Percentiles rank a stretch among this genome's conserved stretches.
phyloP scores from a whole-genome alignment of 805 yeast genomes.

The Saturnispora saitoi region DNA sequence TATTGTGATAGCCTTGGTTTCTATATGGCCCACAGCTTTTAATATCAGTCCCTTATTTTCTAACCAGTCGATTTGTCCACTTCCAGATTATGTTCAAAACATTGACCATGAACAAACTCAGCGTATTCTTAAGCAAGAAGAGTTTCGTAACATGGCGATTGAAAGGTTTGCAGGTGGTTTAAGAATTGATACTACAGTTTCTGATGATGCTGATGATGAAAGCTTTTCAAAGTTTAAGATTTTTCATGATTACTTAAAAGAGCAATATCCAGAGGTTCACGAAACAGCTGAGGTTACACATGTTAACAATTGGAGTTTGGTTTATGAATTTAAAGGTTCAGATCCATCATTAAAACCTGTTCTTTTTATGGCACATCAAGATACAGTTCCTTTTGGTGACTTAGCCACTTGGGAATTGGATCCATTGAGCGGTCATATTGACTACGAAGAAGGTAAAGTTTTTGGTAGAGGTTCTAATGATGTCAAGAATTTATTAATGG shows the following conservation, averaged over 20 bases:
- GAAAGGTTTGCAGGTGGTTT: conserved; percentile 40
- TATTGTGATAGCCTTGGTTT: background rate
- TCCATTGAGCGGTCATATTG: conserved; percentile 47
- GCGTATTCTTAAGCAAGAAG: conserved; percentile 28
- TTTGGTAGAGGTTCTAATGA: conserved; percentile 79
- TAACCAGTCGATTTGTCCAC: conserved; percentile 34
- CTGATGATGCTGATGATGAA: conserved; percentile 13
- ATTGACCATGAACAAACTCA: conserved; percentile 13
- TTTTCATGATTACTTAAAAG: conserved; percentile 15
- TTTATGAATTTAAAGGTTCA: conserved; percentile 56
- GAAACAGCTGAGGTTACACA: conserved; percentile 36
- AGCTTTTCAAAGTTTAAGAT: conserved; percentile 18
- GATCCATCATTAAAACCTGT: conserved; percentile 46
- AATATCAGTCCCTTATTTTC: conserved; percentile 6
- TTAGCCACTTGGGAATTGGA: conserved; percentile 52
- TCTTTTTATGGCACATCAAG: conserved; percentile 69
- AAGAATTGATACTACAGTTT: conserved; percentile 42
- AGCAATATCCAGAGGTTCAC: conserved; percentile 45
- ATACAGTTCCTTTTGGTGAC: conserved; percentile 69
- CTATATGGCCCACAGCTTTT: conserved; percentile 6
- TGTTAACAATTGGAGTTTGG: conserved; percentile 55
- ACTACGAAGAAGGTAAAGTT: conserved; percentile 53
- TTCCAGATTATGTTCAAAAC: conserved; percentile 26
- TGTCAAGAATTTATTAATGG: conserved; percentile 61
- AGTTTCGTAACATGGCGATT: conserved; percentile 30